These are phyloP conservation scores for Botrytis fabae DNA, from an alignment of 2,329 filamentous ascomycete species.

Conservation along the genomic window DNA sequence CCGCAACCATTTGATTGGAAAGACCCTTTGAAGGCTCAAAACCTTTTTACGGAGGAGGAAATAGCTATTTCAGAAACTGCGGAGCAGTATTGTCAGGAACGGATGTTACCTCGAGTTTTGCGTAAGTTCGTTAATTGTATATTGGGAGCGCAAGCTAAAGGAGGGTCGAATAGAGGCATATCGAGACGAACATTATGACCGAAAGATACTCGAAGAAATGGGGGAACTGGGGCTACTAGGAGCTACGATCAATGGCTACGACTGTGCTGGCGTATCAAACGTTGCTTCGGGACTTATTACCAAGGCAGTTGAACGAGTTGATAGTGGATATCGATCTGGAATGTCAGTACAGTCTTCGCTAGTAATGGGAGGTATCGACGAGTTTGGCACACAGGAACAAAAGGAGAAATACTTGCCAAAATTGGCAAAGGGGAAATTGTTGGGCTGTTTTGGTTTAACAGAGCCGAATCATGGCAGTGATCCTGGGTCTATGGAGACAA, in stretches of 20 bases:
- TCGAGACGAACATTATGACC: conserved; percentile 82
- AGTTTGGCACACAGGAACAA: conserved; percentile 82
- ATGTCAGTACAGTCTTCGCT: conserved; percentile 93
- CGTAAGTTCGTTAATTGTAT: conserved; percentile 55
- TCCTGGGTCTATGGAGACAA: conserved; percentile 86
- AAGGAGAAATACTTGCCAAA: conserved; percentile 80
- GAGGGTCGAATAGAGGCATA: conserved; percentile 65
- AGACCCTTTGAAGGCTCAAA: conserved; percentile 76
- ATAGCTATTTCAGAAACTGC: conserved; percentile 86
- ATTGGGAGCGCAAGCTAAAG: conserved; percentile 19
- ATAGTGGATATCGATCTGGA: conserved; percentile 87
- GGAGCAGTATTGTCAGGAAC: conserved; percentile 91
- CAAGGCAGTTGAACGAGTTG: conserved; percentile 84
- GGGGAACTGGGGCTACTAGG: conserved; percentile 87
- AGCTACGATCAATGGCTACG: conserved; percentile 83
- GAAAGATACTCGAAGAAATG: conserved; percentile 86
- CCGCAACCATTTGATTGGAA: conserved; percentile 75
- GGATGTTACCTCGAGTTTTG: conserved; percentile 79
- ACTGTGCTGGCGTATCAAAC: conserved; percentile 82
- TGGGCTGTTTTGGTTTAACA: conserved; percentile 87
- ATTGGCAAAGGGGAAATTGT: conserved; percentile 77
- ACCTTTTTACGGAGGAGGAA: conserved; percentile 86
- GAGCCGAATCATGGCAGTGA: conserved; percentile 94
- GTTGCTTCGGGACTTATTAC: conserved; percentile 90
- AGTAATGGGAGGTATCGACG: conserved; percentile 90